Percentiles rank a stretch among this genome's conserved stretches.
These are phyloP conservation scores for Oldenlandia corymbosa DNA, from an alignment of 257 asterid genomes.

Conservation along the genomic window DNA sequence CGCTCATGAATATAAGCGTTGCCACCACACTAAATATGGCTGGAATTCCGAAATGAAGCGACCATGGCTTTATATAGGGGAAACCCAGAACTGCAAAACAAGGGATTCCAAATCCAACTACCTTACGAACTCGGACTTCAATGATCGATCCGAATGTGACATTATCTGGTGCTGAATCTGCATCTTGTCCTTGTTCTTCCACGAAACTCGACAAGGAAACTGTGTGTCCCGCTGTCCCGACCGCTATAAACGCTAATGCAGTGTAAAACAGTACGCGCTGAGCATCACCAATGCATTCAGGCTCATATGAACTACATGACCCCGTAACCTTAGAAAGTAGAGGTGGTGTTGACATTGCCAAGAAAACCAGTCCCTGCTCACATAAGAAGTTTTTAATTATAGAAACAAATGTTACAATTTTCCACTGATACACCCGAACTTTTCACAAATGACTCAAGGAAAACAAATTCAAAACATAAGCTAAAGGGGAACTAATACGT, in stretches of 20 bases:
- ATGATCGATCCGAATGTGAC: neutral
- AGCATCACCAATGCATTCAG: slow-evolving; percentile 24
- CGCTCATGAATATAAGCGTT: slow-evolving; percentile 16
- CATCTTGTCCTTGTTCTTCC: slow-evolving; percentile 7
- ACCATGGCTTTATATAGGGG: slow-evolving; percentile 28
- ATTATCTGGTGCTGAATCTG: neutral
- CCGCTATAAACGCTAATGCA: slow-evolving; percentile 19
- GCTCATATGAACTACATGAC: slow-evolving; percentile 21
- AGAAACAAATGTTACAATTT: no score
- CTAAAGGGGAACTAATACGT: no score
- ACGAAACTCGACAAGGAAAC: slow-evolving; percentile 13
- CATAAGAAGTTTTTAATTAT: slow-evolving; percentile 2
- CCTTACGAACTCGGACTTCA: slow-evolving; percentile 2
- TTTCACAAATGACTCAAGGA: no score
- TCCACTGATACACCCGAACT: neutral
- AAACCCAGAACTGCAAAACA: slow-evolving; percentile 18
- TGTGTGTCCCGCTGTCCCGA: slow-evolving; percentile 23
- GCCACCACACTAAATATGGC: slow-evolving; percentile 20
- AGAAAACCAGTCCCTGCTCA: slow-evolving; percentile 26
- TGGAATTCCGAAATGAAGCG: slow-evolving; percentile 28
- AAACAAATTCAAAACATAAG: no score
- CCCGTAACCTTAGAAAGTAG: slow-evolving; percentile 16
- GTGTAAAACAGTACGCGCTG: slow-evolving; percentile 22
- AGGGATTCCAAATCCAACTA: slow-evolving; percentile 9
- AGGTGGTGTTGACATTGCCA: slow-evolving; percentile 30